These are phyloP conservation scores for Trichophyton schoenleinii DNA, from an alignment of 2,329 filamentous ascomycete species.

Conservation along the genomic window DNA sequence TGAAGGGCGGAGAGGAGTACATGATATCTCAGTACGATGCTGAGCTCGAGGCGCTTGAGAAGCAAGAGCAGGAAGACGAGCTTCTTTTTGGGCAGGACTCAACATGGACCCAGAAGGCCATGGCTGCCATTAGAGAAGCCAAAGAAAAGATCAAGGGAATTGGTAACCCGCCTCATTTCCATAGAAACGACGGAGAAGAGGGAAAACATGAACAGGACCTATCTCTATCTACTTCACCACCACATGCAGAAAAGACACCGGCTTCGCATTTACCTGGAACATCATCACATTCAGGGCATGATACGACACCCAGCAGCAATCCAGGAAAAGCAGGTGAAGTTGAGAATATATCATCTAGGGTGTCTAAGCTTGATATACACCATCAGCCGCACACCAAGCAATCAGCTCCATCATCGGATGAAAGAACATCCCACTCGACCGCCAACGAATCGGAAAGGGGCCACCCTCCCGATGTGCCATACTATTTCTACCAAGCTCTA, in stretches of 20 bases:
- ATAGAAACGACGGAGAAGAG: slow-evolving; percentile 37
- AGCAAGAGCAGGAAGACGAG: slow-evolving; percentile 79
- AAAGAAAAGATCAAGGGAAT: slow-evolving; percentile 63
- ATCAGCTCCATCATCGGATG: neutral
- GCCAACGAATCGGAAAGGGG: neutral
- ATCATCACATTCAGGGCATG: slow-evolving; percentile 11
- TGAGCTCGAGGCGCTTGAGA: slow-evolving; percentile 61
- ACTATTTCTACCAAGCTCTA: slow-evolving; percentile 79
- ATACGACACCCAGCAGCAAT: slow-evolving; percentile 1
- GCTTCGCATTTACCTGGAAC: slow-evolving; percentile 36
- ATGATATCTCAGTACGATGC: slow-evolving; percentile 68
- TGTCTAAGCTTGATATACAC: slow-evolving; percentile 11
- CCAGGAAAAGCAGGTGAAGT: slow-evolving; percentile 6
- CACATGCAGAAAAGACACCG: slow-evolving; percentile 34
- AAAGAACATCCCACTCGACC: neutral
- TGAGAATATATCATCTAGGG: slow-evolving; percentile 6
- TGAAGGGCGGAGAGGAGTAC: slow-evolving; percentile 86
- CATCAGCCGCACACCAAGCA: neutral
- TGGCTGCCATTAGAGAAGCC: slow-evolving; percentile 57
- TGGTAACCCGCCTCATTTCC: slow-evolving; percentile 48
- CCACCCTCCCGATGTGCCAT: slow-evolving; percentile 43
- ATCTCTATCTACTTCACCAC: slow-evolving; percentile 36
- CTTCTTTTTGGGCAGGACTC: slow-evolving; percentile 81
- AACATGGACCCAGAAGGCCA: slow-evolving; percentile 41
- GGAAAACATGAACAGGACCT: slow-evolving; percentile 12